Conservation (phyloP, 495 filamentous ascomycete species). For the Achaetomiella virescens region DNA sequence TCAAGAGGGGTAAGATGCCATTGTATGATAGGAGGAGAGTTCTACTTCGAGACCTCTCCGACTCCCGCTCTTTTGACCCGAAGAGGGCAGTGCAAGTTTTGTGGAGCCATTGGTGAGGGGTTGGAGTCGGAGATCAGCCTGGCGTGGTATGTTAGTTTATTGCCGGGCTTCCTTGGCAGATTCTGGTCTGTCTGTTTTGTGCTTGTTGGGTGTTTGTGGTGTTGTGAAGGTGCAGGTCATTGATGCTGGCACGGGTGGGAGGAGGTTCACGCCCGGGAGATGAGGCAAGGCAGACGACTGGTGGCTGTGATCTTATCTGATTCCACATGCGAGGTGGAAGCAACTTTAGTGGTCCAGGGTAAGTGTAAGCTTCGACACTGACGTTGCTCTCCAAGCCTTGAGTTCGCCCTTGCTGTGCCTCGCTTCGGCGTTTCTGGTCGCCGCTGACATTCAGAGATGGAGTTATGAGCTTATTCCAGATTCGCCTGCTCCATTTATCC, state of each 20-base stretch:
- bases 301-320: not conserved
- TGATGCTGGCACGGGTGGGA: not conserved
- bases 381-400: not conserved
- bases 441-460: not conserved
- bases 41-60: not conserved
- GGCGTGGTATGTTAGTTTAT: not conserved
- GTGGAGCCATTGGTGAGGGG: conserved; percentile 1
- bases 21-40: not conserved
- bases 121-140: not conserved
- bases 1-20: not conserved
- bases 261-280: not conserved
- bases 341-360: not conserved
- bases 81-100: conserved; percentile 5
- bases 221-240: not conserved
- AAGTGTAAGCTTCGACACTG: not conserved
- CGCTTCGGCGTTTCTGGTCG: not conserved
- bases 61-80: not conserved
- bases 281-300: not conserved
- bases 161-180: not conserved
- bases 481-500: not conserved
- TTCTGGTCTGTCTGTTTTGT: too few relatives aligned
- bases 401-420: conserved; percentile 4
- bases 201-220: not conserved
- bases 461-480: not conserved
- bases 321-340: not conserved